Evolutionary conservation across 73 alveolate species (phyloP), one percentile per base, ranked within the genome.

Genomic region (Tetrahymena borealis): DNA sequence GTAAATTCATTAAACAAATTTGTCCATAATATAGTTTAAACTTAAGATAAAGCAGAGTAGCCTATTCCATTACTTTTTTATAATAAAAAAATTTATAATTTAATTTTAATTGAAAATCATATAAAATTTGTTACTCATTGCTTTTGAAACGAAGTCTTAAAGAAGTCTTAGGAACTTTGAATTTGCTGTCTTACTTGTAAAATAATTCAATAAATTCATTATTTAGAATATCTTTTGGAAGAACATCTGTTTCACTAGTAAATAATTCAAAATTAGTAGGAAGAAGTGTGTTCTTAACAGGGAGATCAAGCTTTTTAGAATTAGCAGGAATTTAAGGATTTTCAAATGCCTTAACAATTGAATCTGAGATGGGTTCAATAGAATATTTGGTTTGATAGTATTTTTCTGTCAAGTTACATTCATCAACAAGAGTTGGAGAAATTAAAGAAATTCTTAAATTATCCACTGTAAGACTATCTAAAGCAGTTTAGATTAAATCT

Each of bases 401-500:
- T 18, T 60, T 60, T 60, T 60, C 85, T 2, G 85, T 60, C 28
- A 60, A 60, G 28, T 60, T 20, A 16, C 85, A 60, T 35, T 60
- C 33, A 15, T 60, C 85, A 9, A 35, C 28, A 10, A 60, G 28
- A 60, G 85, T 60, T 1, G 85, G 85, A 60, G 85, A 60, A n/a
- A 60, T 60, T 16, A 60, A 60, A 60, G 85, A 24, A 60, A 60
- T n/a, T 9, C 85, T 60, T 60, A 60, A 60, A 60, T 60, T 60
- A n/a, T 60, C 85, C 10, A 60, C 85, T 60, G 37, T 60, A 7
- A 60, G 28, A 18, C 37, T 35, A 60, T 60, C 85, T 6, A 60
- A 35, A 60, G 85, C 85, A 60, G 35, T 60, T 35, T 94, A 39
- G 11, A 96, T 91, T 18, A 94, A 78, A 31, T 95, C 96, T 43